These are phyloP conservation scores for Amanita rubescens DNA, from an alignment of 768 basidiomycete genomes.

Conservation along the genomic window DNA sequence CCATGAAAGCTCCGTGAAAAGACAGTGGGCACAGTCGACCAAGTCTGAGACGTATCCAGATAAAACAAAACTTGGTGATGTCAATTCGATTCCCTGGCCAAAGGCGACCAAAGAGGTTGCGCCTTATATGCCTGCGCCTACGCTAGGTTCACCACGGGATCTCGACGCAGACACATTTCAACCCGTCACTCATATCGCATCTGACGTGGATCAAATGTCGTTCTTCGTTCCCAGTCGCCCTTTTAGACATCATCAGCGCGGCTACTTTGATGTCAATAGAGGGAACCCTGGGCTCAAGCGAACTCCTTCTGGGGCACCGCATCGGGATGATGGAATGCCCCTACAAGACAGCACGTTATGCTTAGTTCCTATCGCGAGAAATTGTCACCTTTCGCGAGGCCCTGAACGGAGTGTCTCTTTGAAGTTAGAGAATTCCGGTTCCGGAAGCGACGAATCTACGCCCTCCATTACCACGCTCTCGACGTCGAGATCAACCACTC, in stretches of 20 bases:
- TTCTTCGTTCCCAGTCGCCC: conserved; percentile 17
- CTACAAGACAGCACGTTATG: conserved; percentile 23
- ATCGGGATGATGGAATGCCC: conserved; percentile 15
- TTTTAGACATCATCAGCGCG: conserved; percentile 48
- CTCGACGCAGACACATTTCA: conserved; percentile 26
- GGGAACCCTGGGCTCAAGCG: conserved; percentile 25
- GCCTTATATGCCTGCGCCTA: conserved; percentile 9
- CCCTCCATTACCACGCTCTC: conserved; percentile 37
- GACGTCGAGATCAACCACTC: conserved; percentile 35
- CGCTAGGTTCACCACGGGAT: conserved; percentile 49
- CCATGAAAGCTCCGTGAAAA: conserved; percentile 43
- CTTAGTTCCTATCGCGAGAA: conserved; percentile 23
- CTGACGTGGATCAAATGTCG: conserved; percentile 23
- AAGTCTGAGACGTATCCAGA: conserved; percentile 16
- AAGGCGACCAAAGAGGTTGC: conserved; percentile 1
- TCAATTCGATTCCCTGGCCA: conserved; percentile 34
- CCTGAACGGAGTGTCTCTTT: conserved; percentile 15
- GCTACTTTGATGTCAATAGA: conserved; percentile 41
- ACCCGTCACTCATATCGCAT: conserved; percentile 10
- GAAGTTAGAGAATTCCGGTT: conserved; percentile 16
- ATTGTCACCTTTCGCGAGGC: conserved; percentile 5
- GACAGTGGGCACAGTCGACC: conserved; percentile 33
- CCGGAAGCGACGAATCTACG: conserved; percentile 34
- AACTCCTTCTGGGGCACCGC: conserved; percentile 42
- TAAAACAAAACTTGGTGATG: background rate